Base-by-base conservation (phyloP, 345 rosid species). In the Limnanthes douglasii region DNA sequence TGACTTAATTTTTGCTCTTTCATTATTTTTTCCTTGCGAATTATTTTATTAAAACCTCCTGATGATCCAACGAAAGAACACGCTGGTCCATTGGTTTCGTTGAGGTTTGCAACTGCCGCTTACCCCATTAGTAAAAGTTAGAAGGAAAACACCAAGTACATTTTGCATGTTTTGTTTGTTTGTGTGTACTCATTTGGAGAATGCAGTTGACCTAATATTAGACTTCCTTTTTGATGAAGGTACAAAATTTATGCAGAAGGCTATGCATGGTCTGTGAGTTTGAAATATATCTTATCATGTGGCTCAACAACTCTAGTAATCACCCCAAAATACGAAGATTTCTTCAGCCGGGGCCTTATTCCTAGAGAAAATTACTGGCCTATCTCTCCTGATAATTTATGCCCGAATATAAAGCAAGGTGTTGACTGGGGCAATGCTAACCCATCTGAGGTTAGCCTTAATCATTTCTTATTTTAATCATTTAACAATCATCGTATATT, bases 221-320 rank as follows among this genome's bases (percentile, higher is more conserved):
- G 11, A 6, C 20, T 49, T 42, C 27, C 14, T 26, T 46, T 30
- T 42, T 22, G 39, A 12, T 52, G 49, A 52, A 79, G 95, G 65
- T 88, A 83, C 59, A 83, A 78, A 56, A 83, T 88, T 38, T 88
- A 88, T 38, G 95, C 97, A 7, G 97, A 88, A 66, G 97, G 97
- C 43, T 83, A 48, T 46, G 93, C 95, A 15, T 83, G 97, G 97
- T 83, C 97, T 11, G 97, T 88, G 48, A 83, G 93, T 61, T 63
- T 88, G 51, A 88, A 88, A 60, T 88, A 88, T 43, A 83, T 88
- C 41, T 12, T 88, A 34, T 66, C 97, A 1, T 88, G 97, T 39
- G 85, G 88, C 49, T 79, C 95, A 12, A 61, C 76, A 45, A 43
- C 93, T 15, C 69, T 88, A 14, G 62, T 83, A 36, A 79, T 88